Evolutionary conservation across 2,329 filamentous ascomycete species (phyloP).

Genomic region (Arthroderma uncinatum): DNA sequence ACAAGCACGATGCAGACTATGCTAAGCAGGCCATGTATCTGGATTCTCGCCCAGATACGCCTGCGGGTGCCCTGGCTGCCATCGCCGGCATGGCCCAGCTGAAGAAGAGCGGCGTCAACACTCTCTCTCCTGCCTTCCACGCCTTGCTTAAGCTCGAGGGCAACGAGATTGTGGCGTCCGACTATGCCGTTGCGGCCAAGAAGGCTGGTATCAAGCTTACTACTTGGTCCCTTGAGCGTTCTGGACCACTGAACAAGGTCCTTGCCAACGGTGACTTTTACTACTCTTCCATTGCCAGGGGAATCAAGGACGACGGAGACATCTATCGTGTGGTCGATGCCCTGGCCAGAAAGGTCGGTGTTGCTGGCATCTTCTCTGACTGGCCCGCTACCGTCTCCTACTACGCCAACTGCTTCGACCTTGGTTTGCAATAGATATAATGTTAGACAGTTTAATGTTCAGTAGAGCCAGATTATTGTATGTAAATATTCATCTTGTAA

Average conservation of each 20-base stretch:
- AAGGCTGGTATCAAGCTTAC: constrained; percentile 53
- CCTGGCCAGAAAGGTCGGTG: constrained; percentile 49
- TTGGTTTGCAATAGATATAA: constrained; percentile 10
- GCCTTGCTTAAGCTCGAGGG: constrained; percentile 47
- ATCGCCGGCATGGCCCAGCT: constrained; percentile 48
- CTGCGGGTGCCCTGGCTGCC: constrained; percentile 42
- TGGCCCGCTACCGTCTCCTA: constrained; percentile 60
- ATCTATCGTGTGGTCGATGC: constrained; percentile 57
- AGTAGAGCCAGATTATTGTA: no score
- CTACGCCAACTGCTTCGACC: constrained; percentile 58
- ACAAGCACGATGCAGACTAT: constrained; percentile 49
- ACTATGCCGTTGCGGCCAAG: constrained; percentile 51
- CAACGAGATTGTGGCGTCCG: constrained; percentile 44
- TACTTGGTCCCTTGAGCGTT: constrained; percentile 59
- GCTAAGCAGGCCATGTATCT: constrained; percentile 54
- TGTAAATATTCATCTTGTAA: no score
- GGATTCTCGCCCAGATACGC: constrained; percentile 49
- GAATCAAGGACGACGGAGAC: constrained; percentile 53
- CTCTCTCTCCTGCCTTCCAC: constrained; percentile 52
- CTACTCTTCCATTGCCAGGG: constrained; percentile 40
- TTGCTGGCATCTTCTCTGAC: constrained; percentile 54
- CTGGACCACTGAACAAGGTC: constrained; percentile 46
- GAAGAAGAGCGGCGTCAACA: constrained; percentile 47
- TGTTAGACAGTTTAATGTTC: no score
- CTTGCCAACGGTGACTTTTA: constrained; percentile 45